A percentile compares a stretch with the other conserved stretches of the same genome.
These are phyloP conservation scores for Metschnikowia santaceciliae DNA, from an alignment of 805 yeast genomes.

Conservation along the genomic window DNA sequence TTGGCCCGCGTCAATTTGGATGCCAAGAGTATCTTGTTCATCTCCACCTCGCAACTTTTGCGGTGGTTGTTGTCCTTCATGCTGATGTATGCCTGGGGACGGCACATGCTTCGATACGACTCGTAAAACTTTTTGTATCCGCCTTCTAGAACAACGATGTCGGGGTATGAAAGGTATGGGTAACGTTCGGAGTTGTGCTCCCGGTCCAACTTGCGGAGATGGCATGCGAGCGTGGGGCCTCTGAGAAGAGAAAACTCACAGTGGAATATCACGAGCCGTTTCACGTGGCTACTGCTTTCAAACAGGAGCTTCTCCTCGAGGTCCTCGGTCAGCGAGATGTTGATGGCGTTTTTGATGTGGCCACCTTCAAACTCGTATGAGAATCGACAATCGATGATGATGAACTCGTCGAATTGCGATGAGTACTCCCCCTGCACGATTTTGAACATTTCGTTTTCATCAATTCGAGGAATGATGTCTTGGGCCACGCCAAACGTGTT, in stretches of 20 bases:
- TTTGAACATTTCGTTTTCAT: constrained; percentile 51
- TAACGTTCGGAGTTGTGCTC: constrained; percentile 66
- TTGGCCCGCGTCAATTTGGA: constrained; percentile 40
- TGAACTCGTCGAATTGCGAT: constrained; percentile 50
- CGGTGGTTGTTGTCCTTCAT: constrained; percentile 56
- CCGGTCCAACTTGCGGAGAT: constrained; percentile 81
- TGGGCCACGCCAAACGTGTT: constrained; percentile 31
- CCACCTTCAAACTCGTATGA: constrained; percentile 92
- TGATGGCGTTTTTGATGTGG: constrained; percentile 80
- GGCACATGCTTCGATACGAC: constrained; percentile 53
- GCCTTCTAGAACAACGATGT: constrained; percentile 82
- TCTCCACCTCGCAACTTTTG: constrained; percentile 43
- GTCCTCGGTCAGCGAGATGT: constrained; percentile 65
- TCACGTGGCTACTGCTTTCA: constrained; percentile 21
- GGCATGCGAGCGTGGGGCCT: constrained; percentile 91
- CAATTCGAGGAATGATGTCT: constrained; percentile 70
- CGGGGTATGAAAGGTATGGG: constrained; percentile 83
- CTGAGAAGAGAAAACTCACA: constrained; percentile 92
- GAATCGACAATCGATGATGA: constrained; percentile 84
- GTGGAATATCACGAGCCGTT: constrained; percentile 71
- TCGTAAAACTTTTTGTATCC: constrained; percentile 83
- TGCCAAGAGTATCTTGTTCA: constrained; percentile 41
- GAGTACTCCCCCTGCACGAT: constrained; percentile 52
- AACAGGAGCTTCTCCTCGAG: constrained; percentile 53
- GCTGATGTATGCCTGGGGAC: constrained; percentile 75